A percentile compares a stretch with the other conserved stretches of the same genome.
These are phyloP conservation scores for Aspergillus bertholletiae DNA, from an alignment of 495 filamentous ascomycete species.

Conservation along the genomic window DNA sequence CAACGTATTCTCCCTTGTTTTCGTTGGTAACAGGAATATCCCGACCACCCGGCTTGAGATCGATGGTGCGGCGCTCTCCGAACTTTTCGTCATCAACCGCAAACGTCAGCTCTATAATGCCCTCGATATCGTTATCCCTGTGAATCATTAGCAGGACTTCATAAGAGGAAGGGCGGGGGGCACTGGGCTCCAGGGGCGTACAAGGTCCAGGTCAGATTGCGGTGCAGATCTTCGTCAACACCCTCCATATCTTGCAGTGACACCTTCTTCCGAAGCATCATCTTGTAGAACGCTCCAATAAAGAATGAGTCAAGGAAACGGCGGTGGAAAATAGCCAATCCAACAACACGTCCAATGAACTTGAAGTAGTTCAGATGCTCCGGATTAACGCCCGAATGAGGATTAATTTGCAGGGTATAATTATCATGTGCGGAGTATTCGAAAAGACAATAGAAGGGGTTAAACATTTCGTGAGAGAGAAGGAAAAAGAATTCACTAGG, in stretches of 20 bases:
- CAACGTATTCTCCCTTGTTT: slow-evolving; percentile 93
- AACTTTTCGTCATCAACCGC: slow-evolving; percentile 97
- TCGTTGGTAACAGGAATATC: slow-evolving; percentile 95
- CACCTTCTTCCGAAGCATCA: slow-evolving; percentile 94
- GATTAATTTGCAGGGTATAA: slow-evolving; percentile 99
- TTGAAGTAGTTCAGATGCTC: slow-evolving; percentile 99
- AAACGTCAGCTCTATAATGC: slow-evolving; percentile 89
- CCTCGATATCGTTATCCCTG: slow-evolving; percentile 91
- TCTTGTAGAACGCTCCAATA: slow-evolving; percentile 99
- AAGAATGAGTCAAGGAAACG: slow-evolving; percentile 99
- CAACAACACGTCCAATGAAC: slow-evolving; percentile 98
- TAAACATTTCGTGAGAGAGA: slow-evolving; percentile 99
- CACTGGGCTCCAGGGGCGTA: slow-evolving; percentile 32
- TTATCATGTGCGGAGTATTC: slow-evolving; percentile 99
- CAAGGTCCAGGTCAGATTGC: slow-evolving; percentile 92
- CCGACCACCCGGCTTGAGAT: slow-evolving; percentile 84
- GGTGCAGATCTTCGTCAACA: slow-evolving; percentile 95
- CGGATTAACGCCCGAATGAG: slow-evolving; percentile 98
- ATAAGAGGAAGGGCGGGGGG: too few relatives aligned
- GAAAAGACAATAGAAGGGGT: slow-evolving; percentile 99
- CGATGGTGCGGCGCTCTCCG: slow-evolving; percentile 85
- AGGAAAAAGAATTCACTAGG: slow-evolving; percentile 98
- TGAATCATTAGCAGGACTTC: not conserved
- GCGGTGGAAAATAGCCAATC: slow-evolving; percentile 96
- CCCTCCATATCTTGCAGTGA: slow-evolving; percentile 95